Evolutionary conservation across 139 green algal genomes (phyloP).

Genomic region (Coccomyxa sp.): DNA sequence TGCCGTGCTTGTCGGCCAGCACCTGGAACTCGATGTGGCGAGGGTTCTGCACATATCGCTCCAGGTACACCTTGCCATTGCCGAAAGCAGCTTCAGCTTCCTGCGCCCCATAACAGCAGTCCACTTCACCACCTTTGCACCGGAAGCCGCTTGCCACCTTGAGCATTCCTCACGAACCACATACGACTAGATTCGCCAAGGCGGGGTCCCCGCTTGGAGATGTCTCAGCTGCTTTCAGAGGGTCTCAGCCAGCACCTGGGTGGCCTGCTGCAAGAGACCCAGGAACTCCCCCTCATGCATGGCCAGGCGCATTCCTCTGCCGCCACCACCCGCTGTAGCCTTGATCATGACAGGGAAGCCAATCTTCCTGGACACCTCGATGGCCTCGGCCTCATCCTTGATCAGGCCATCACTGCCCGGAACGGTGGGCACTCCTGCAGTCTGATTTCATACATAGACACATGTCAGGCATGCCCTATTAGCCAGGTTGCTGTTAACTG

Average conservation of each 20-base stretch:
- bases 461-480: not conserved
- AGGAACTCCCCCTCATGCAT: slow-evolving; percentile 79
- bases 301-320: slow-evolving; percentile 85
- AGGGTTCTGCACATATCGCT: slow-evolving; percentile 86
- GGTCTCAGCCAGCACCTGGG: not conserved
- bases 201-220: too few species aligned
- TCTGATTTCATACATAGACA: slow-evolving; percentile 23
- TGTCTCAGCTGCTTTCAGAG: too few species aligned
- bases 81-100: slow-evolving; percentile 95
- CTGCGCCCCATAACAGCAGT: slow-evolving; percentile 23
- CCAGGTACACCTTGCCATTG: slow-evolving; percentile 92
- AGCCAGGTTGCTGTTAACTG: not conserved
- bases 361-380: slow-evolving; percentile 58
- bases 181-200: too few species aligned
- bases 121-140: not conserved
- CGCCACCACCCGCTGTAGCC: slow-evolving; percentile 85
- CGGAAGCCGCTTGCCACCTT: too few species aligned
- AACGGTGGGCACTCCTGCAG: slow-evolving; percentile 89
- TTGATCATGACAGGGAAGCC: slow-evolving; percentile 98
- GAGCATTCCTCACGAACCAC: too few species aligned
- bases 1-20: slow-evolving; percentile 92
- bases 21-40: slow-evolving; percentile 99
- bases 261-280: slow-evolving; percentile 70
- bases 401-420: slow-evolving; percentile 89
- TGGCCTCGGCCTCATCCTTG: slow-evolving; percentile 57